phyloP scores from a whole-genome alignment of 768 basidiomycete species.

The Scleroderma bovista region DNA sequence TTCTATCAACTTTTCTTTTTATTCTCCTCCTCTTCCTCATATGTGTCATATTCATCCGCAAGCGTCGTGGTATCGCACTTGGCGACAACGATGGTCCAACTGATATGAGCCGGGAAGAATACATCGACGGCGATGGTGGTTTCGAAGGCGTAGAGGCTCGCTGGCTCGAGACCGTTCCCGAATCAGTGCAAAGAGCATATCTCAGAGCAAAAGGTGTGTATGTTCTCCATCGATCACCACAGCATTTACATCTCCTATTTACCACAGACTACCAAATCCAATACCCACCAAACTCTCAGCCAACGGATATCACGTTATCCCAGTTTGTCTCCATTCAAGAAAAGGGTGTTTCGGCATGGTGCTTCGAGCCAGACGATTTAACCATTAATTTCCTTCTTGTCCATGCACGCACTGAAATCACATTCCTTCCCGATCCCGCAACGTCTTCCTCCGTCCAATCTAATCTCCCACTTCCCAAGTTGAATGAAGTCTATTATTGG shows the following conservation, averaged over 20 bases:
- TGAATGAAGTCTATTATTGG: slow-evolving; percentile 99
- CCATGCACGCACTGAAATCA: slow-evolving; percentile 94
- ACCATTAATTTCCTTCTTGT: slow-evolving; percentile 89
- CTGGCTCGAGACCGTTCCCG: slow-evolving; percentile 84
- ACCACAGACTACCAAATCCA: slow-evolving; percentile 72
- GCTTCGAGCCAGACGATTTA: slow-evolving; percentile 98
- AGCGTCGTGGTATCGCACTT: slow-evolving; percentile 70
- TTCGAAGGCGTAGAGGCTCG: slow-evolving; percentile 88
- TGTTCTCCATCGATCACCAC: neutral
- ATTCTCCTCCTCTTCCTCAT: slow-evolving; percentile 88
- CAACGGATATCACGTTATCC: slow-evolving; percentile 96
- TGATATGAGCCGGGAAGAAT: slow-evolving; percentile 89
- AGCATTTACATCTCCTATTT: slow-evolving; percentile 3
- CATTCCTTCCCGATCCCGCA: slow-evolving; percentile 94
- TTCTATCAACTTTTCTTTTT: slow-evolving; percentile 88
- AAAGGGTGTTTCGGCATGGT: slow-evolving; percentile 99
- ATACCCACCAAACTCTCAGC: slow-evolving; percentile 93
- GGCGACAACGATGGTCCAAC: slow-evolving; percentile 88
- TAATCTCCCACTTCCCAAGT: slow-evolving; percentile 91
- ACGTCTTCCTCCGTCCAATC: slow-evolving; percentile 94
- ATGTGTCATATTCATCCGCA: slow-evolving; percentile 80
- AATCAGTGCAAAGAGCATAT: slow-evolving; percentile 65
- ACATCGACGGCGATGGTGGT: slow-evolving; percentile 87
- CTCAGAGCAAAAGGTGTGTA: slow-evolving; percentile 77
- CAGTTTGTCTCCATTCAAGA: slow-evolving; percentile 99